Percentiles rank a stretch among this genome's conserved stretches.
Conservation (phyloP, 139 green algal genomes). For the Pseudopediastrum boryanum region DNA sequence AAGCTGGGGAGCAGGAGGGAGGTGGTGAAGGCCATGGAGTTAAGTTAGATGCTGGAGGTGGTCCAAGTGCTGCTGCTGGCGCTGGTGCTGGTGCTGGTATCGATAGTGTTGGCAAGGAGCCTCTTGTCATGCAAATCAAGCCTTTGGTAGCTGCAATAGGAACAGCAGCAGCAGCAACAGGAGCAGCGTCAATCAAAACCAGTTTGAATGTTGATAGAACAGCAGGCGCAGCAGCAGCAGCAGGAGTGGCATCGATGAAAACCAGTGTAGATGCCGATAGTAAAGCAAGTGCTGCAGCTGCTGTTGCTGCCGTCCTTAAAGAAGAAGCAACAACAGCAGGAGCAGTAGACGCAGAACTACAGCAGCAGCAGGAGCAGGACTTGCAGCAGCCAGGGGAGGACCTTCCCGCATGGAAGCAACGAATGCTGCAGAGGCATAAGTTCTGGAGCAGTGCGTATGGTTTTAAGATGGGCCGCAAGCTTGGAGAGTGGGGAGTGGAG, state of each 20-base stretch:
- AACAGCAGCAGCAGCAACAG: conserved; percentile 24
- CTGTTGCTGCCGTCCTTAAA: too few relatives aligned
- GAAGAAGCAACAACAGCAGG: conserved; percentile 12
- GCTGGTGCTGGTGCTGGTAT: too few relatives aligned
- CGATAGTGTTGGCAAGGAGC: too few relatives aligned
- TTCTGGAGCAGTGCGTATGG: conserved; percentile 86
- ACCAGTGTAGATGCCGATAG: too few relatives aligned
- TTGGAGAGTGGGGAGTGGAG: conserved; percentile 76
- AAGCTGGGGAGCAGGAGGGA: too few relatives aligned
- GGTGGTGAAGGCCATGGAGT: too few relatives aligned
- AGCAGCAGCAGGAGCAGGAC: background rate
- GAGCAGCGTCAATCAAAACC: conserved; percentile 1
- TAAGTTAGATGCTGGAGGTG: too few relatives aligned
- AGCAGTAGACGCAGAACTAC: background rate
- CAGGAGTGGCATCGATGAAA: conserved; percentile 6
- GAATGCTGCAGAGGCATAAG: conserved; percentile 69
- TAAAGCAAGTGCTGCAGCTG: background rate
- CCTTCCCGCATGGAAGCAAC: conserved; percentile 66
- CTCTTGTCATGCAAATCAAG: too few relatives aligned
- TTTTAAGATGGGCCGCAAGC: conserved; percentile 87
- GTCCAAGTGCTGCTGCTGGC: too few relatives aligned
- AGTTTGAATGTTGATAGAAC: too few relatives aligned
- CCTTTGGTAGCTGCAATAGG: background rate
- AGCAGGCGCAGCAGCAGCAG: conserved; percentile 12
- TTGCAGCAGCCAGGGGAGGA: conserved; percentile 15